Evolutionary conservation across 1,139 yeast genomes (phyloP).

Genomic region (Kodamaea sp.): DNA sequence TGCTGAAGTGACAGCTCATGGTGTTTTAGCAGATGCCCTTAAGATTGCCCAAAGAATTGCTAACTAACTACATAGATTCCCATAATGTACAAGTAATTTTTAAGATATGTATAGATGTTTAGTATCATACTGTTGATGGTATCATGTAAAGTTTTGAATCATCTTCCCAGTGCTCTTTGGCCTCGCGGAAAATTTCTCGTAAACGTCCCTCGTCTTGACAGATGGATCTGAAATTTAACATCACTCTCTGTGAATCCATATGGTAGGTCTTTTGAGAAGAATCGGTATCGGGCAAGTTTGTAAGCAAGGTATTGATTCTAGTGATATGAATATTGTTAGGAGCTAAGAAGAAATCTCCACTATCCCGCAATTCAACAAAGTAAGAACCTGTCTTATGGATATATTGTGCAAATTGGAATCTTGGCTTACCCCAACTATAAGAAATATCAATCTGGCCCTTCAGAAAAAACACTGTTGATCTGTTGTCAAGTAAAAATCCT

Average conservation of each 20-base stretch:
- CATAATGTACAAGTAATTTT: too few species aligned
- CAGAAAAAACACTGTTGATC: slow-evolving; percentile 67
- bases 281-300: slow-evolving; percentile 28
- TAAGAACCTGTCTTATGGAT: slow-evolving; percentile 88
- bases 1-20: slow-evolving; percentile 98
- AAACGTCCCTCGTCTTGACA: slow-evolving; percentile 56
- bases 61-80: slow-evolving; percentile 18
- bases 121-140: slow-evolving; percentile 6
- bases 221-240: slow-evolving; percentile 64
- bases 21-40: slow-evolving; percentile 90
- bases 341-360: slow-evolving; percentile 78
- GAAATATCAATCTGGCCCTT: slow-evolving; percentile 55
- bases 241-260: slow-evolving; percentile 70
- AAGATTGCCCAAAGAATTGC: slow-evolving; percentile 87
- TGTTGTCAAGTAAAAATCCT: slow-evolving; percentile 80
- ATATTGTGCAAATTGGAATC: slow-evolving; percentile 81
- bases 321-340: slow-evolving; percentile 78
- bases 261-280: slow-evolving; percentile 28
- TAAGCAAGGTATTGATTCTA: slow-evolving; percentile 48
- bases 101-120: not conserved
- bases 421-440: slow-evolving; percentile 92
- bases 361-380: slow-evolving; percentile 81
- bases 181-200: slow-evolving; percentile 57
- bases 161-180: slow-evolving; percentile 50
- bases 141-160: slow-evolving; percentile 17